These are phyloP conservation scores for Alternaria conjuncta DNA, from an alignment of 2,329 filamentous ascomycete species.

Conservation along the genomic window DNA sequence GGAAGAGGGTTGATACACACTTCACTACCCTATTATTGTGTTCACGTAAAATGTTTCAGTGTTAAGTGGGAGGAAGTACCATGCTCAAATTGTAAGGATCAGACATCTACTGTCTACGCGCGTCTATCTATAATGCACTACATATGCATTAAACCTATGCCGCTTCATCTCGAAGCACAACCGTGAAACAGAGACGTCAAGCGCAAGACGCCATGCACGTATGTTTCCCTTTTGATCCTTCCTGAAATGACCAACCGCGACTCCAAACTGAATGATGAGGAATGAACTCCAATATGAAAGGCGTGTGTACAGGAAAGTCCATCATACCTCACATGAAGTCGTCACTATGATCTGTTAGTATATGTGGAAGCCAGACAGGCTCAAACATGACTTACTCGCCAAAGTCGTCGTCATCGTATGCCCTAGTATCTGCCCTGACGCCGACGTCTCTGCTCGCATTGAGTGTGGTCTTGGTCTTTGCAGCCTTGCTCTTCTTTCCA, in stretches of 20 bases:
- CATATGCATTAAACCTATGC: background rate
- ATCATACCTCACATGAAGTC: conserved; percentile 47
- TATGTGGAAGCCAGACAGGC: background rate
- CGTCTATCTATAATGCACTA: background rate
- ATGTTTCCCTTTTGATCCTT: background rate
- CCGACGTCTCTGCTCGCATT: conserved; percentile 67
- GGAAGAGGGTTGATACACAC: background rate
- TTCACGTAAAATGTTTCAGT: background rate
- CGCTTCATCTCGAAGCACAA: background rate
- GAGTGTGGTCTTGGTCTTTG: conserved; percentile 90
- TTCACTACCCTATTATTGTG: background rate
- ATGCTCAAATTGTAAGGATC: background rate
- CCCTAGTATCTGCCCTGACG: conserved; percentile 69
- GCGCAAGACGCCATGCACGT: background rate
- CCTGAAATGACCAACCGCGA: background rate
- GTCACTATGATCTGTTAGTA: conserved; percentile 40
- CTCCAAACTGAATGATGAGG: background rate
- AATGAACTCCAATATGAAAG: background rate
- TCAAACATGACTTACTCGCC: conserved; percentile 76
- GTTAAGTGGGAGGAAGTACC: background rate
- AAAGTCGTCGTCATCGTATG: conserved; percentile 83
- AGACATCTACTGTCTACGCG: background rate
- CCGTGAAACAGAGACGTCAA: background rate
- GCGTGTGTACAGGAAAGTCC: background rate
- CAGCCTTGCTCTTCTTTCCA: conserved; percentile 95